Conservation (phyloP, 1,139 yeast species). For the Nakaseomyces nivariensis region DNA sequence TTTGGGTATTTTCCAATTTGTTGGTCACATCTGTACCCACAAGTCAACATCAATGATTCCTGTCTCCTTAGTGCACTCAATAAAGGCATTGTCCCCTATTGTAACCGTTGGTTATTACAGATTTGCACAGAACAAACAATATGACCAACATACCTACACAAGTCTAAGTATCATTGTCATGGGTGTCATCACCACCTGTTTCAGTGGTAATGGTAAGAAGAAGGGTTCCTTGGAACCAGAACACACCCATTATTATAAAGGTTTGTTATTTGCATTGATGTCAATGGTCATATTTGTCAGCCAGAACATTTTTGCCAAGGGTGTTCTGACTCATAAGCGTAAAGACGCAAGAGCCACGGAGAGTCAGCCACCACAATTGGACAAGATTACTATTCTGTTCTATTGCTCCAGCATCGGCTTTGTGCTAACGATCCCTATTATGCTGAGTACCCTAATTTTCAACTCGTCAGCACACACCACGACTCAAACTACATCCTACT, state of each 20-base stretch:
- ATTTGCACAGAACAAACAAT: slow-evolving; percentile 45
- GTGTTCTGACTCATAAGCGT: slow-evolving; percentile 50
- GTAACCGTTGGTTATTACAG: slow-evolving; percentile 78
- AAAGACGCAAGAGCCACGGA: background rate
- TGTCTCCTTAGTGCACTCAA: slow-evolving; percentile 83
- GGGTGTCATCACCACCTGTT: slow-evolving; percentile 82
- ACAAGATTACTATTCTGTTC: slow-evolving; percentile 72
- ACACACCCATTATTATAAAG: slow-evolving; percentile 29
- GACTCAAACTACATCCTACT: slow-evolving; percentile 21
- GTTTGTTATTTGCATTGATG: slow-evolving; percentile 63
- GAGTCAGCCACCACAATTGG: slow-evolving; percentile 35
- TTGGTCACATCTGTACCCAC: slow-evolving; percentile 84
- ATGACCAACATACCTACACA: slow-evolving; percentile 56
- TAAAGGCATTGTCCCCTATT: slow-evolving; percentile 82
- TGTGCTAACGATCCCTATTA: slow-evolving; percentile 64
- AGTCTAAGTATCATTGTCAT: slow-evolving; percentile 66
- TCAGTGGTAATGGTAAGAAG: slow-evolving; percentile 29
- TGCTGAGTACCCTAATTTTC: slow-evolving; percentile 37
- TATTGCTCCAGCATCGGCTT: slow-evolving; percentile 83
- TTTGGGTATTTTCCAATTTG: slow-evolving; percentile 86
- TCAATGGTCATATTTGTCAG: slow-evolving; percentile 83
- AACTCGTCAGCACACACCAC: slow-evolving; percentile 27
- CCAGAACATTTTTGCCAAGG: slow-evolving; percentile 86
- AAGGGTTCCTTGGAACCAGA: slow-evolving; percentile 34
- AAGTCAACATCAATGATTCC: slow-evolving; percentile 83